Evolutionary conservation across 2,329 filamentous ascomycete genomes (phyloP), one percentile per base, ranked within the genome.

Genomic region (Plenodomus biglobosus): DNA sequence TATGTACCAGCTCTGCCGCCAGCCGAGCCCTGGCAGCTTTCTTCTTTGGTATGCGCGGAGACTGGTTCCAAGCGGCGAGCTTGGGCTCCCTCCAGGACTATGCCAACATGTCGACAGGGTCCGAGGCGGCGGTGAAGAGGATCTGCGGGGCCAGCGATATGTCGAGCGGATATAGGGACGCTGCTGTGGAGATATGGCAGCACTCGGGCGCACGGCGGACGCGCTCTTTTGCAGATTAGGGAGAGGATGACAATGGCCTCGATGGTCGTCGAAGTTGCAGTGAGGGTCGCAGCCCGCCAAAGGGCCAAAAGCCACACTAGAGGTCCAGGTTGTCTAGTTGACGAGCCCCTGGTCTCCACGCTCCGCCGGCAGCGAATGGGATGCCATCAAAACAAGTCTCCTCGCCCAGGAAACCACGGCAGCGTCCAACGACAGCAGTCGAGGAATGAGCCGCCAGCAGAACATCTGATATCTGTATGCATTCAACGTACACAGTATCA

Each of bases 41-140:
- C 27, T 11, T 32, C 27, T 7, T 32, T 32, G 27, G 27, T 32
- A 15, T 32, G 40, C 47, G 52, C 55, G 44, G 48, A 48, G 44
- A 48, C 39, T 35, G 52, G 53, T 56, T 61, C 59, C 61, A 64
- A 64, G 61, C 61, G 52, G 50, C 56, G 53, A 58, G 61, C 61
- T 60, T 63, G 61, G 61, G 55, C 51, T 51, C 54, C 51, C 41
- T 46, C 42, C 46, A 48, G 52, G 48, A 57, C 59, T 64, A 64
- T 64, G 61, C 58, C 53, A 46, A 56, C 61, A 64, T 64, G 40
- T 52, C 59, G 60, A 53, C 46, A 4, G 38, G 44, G 53, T 45
- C 58, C 47, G 54, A 49, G 52, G 45, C 56, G 53, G 48, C 50
- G 54, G 53, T 48, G 52, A 57, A 50, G 46, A 44, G 40, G 38